Evolutionary conservation across 495 filamentous ascomycete genomes (phyloP).

Genomic region (Thozetella sp.): DNA sequence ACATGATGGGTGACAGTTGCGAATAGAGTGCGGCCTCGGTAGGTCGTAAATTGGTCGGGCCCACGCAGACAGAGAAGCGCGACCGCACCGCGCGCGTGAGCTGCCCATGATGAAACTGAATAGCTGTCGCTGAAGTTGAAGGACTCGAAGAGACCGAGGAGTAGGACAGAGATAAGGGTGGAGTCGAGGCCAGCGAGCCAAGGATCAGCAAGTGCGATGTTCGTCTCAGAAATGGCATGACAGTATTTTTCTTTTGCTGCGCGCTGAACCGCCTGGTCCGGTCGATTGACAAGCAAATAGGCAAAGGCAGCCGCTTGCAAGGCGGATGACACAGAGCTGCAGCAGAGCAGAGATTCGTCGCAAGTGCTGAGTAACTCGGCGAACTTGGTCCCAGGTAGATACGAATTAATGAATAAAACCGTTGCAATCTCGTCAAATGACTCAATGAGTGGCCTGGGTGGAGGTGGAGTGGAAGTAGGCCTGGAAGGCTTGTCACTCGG

Average conservation of each 20-base stretch:
- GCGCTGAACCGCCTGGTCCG: not conserved
- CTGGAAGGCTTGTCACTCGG: not conserved
- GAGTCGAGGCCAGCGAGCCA: not conserved
- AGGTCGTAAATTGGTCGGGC: conserved; percentile 7
- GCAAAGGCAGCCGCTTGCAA: not conserved
- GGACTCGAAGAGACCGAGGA: not conserved
- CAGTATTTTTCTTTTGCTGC: not conserved
- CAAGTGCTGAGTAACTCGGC: not conserved
- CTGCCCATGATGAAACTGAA: not conserved
- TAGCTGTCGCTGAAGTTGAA: not conserved
- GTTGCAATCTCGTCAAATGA: not conserved
- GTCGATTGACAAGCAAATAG: not conserved
- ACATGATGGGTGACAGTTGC: not conserved
- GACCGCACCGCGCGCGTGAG: not conserved
- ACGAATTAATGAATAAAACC: not conserved
- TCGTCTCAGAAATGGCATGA: not conserved
- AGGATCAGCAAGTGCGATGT: not conserved
- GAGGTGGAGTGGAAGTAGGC: not conserved
- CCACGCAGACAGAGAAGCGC: conserved; percentile 3
- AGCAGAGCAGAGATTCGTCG: not conserved
- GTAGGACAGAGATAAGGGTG: not conserved
- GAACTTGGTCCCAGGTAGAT: not conserved
- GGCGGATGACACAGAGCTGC: not conserved
- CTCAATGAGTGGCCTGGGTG: not conserved
- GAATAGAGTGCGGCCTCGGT: not conserved